Conservation (phyloP, 768 basidiomycete genomes). For the Trametes coccinea region DNA sequence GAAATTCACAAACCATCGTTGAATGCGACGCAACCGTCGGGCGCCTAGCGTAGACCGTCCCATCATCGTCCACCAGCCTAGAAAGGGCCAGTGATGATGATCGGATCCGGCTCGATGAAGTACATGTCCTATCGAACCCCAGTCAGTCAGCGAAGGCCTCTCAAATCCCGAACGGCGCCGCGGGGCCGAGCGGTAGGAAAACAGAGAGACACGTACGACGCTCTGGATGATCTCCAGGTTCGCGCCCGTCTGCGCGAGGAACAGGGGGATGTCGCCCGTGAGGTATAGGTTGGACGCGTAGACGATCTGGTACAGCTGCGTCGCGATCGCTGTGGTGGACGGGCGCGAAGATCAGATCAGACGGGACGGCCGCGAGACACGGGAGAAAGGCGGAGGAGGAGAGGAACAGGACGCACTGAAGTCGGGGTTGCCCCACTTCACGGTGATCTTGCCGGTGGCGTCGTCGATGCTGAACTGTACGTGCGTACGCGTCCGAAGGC, state of each 20-base stretch:
- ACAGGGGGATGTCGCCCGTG: neutral
- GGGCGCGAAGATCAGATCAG: too few relatives aligned
- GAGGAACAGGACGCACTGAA: neutral
- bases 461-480: slow-evolving; percentile 1
- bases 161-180: neutral
- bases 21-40: too few relatives aligned
- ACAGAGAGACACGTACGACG: neutral
- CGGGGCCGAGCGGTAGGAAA: neutral
- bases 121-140: neutral
- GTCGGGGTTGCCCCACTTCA: neutral
- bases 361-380: too few relatives aligned
- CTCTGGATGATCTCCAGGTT: neutral
- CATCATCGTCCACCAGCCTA: neutral
- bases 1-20: too few relatives aligned
- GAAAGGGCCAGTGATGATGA: too few relatives aligned
- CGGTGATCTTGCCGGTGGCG: slow-evolving; percentile 1
- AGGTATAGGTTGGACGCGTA: neutral
- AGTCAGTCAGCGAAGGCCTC: neutral
- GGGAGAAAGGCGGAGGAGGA: neutral
- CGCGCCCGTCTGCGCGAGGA: neutral
- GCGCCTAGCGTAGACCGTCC: too few relatives aligned
- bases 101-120: neutral
- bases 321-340: neutral
- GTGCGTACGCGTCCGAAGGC: too few relatives aligned
- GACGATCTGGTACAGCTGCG: neutral